phyloP scores from a whole-genome alignment of 768 basidiomycete genomes.

The Agaricus sinodeliciosus region DNA sequence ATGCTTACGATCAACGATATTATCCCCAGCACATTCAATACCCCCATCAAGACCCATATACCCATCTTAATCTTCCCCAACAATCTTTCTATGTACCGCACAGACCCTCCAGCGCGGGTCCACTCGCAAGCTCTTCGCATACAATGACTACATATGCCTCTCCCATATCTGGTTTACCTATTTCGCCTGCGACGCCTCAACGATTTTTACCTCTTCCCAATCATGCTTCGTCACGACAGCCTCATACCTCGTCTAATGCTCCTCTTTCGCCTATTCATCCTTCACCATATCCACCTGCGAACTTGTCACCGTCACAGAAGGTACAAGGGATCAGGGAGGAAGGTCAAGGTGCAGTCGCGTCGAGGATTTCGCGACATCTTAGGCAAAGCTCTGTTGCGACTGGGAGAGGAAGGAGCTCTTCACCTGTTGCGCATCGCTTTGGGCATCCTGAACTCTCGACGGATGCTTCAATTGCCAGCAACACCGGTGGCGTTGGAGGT shows the following conservation, averaged over 20 bases:
- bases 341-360: not conserved
- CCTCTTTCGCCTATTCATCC: not conserved
- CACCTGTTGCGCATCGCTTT: constrained; percentile 7
- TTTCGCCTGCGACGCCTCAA: not conserved
- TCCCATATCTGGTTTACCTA: constrained; percentile 29
- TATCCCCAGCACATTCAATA: not conserved
- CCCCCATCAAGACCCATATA: not conserved
- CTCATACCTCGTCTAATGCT: not conserved
- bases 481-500: not conserved
- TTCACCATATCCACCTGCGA: not conserved
- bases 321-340: not conserved
- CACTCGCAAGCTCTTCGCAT: not conserved
- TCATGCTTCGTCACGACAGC: not conserved
- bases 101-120: constrained; percentile 48
- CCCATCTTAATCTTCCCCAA: constrained; percentile 5
- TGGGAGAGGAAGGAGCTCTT: constrained; percentile 6
- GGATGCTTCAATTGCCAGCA: not conserved
- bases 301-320: not conserved
- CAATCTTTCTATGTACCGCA: constrained; percentile 12
- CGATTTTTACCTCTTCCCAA: not conserved
- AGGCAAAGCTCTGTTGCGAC: constrained; percentile 1
- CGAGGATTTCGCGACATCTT: constrained; percentile 4
- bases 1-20: not conserved
- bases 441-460: not conserved
- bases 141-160: not conserved